Percentiles rank a stretch among this genome's conserved stretches.
Evolutionary conservation across 352 stramenopile species (phyloP).

Genomic region (Globisporangium paddicum): DNA sequence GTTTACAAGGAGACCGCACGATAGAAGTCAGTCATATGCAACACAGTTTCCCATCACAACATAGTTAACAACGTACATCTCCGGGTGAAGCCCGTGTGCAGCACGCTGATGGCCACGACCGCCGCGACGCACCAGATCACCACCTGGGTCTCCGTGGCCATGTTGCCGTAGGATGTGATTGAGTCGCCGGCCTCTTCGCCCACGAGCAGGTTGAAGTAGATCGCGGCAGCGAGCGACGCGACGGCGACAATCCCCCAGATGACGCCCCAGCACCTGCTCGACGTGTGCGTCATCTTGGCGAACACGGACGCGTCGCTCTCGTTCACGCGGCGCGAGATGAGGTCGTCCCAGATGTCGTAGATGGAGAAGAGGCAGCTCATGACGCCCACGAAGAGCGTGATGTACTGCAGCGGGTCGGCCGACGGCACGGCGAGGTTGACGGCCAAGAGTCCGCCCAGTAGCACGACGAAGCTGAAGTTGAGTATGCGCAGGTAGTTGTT

Average conservation of each 20-base stretch:
- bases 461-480: conserved; percentile 80
- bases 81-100: conserved; percentile 66
- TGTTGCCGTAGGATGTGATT: conserved; percentile 45
- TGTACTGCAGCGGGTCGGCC: conserved; percentile 71
- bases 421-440: conserved; percentile 56
- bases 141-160: conserved; percentile 49
- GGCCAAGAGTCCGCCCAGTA: conserved; percentile 72
- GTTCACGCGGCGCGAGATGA: conserved; percentile 86
- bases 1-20: neutral
- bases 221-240: conserved; percentile 60
- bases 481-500: conserved; percentile 82
- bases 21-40: neutral
- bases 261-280: conserved; percentile 85
- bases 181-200: conserved; percentile 42
- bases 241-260: conserved; percentile 85
- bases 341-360: conserved; percentile 90
- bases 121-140: conserved; percentile 41
- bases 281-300: conserved; percentile 89
- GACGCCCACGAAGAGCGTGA: conserved; percentile 86
- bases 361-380: conserved; percentile 91
- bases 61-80: conserved; percentile 49
- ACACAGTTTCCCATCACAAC: neutral
- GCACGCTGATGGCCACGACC: conserved; percentile 50
- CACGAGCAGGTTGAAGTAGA: conserved; percentile 86
- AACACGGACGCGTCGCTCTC: conserved; percentile 87